Percentiles rank a stretch among this genome's conserved stretches.
Conservation (phyloP, 2,329 filamentous ascomycete species). For the Byssochlamys sp. region DNA sequence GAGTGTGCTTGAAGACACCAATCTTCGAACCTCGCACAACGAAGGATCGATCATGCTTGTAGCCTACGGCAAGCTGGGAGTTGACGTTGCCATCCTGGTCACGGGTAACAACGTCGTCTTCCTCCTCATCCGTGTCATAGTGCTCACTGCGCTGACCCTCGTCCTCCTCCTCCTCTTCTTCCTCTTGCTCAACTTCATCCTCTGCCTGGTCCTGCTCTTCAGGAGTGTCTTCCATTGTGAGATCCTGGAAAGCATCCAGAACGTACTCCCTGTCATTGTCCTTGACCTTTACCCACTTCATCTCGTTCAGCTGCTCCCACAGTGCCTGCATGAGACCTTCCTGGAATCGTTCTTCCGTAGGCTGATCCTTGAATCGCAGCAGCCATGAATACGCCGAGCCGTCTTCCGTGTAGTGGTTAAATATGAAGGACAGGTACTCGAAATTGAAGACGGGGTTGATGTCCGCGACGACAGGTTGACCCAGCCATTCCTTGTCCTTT, state of each 20-base stretch:
- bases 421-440: constrained; percentile 97
- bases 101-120: constrained; percentile 60
- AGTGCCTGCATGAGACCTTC: constrained; percentile 88
- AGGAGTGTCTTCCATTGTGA: constrained; percentile 74
- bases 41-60: constrained; percentile 93
- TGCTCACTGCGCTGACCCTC: constrained; percentile 61
- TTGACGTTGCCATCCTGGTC: constrained; percentile 76
- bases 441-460: constrained; percentile 99
- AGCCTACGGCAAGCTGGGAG: constrained; percentile 87
- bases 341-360: constrained; percentile 75
- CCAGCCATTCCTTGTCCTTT: constrained; percentile 71
- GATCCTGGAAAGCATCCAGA: constrained; percentile 85
- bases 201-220: constrained; percentile 48
- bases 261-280: constrained; percentile 90
- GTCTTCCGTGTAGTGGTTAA: constrained; percentile 87
- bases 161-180: constrained; percentile 55
- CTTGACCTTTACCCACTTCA: constrained; percentile 88
- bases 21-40: constrained; percentile 96
- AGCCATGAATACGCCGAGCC: constrained; percentile 93
- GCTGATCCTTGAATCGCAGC: constrained; percentile 76
- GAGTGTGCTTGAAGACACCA: constrained; percentile 93
- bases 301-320: constrained; percentile 91
- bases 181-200: constrained; percentile 45
- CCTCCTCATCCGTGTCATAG: constrained; percentile 67
- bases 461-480: constrained; percentile 74